Conservation (phyloP, 2,329 filamentous ascomycete genomes). For the Ceratocystis alfenasii region DNA sequence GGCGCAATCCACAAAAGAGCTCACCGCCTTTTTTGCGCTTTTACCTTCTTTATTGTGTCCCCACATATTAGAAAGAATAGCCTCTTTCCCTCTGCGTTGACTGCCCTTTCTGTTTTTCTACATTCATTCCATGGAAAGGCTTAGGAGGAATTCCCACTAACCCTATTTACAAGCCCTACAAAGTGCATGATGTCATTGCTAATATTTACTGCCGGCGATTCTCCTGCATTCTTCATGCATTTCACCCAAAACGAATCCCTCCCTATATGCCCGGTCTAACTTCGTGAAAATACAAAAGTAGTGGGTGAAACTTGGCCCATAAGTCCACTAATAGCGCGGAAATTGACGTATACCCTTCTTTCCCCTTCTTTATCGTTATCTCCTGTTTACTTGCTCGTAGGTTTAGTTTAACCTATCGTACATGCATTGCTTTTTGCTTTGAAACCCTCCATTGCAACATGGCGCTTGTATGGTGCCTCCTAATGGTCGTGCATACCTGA, state of each 20-base stretch:
- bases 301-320: no score
- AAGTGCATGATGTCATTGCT: not conserved
- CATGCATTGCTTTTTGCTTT: not conserved
- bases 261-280: not conserved
- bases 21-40: conserved; percentile 1
- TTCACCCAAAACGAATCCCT: not conserved
- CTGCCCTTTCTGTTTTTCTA: not conserved
- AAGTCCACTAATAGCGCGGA: no score
- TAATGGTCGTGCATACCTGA: not conserved
- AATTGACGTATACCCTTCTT: not conserved
- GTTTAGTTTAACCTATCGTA: not conserved
- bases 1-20: not conserved
- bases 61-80: no score
- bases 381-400: not conserved
- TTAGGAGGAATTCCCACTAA: not conserved
- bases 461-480: not conserved
- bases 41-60: not conserved
- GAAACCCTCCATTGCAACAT: not conserved
- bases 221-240: not conserved
- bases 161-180: not conserved
- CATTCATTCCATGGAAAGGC: not conserved
- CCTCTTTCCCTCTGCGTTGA: not conserved
- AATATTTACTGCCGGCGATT: not conserved
- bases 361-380: not conserved
- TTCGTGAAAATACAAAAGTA: no score